Base-by-base conservation (phyloP, 2,329 filamentous ascomycete species). In the Penicillium sp. region DNA sequence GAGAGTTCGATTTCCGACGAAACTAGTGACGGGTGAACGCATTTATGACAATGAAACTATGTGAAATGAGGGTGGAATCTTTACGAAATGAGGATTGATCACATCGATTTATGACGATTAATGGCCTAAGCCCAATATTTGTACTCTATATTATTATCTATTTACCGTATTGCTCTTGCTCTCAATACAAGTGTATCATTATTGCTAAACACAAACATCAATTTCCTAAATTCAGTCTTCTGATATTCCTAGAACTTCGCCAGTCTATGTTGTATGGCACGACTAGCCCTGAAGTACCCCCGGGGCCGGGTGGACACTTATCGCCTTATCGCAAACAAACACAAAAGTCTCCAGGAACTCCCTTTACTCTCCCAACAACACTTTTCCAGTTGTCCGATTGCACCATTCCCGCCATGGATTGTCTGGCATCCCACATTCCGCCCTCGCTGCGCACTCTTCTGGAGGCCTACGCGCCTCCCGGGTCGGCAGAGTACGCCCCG, bases 301-400 rank as follows among this genome's bases (percentile, higher is more conserved):
- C 9, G 36, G 10, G 8, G 17, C 35, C 6, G 15, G 13, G 33
- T 19, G 36, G 36, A 27, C n/a, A 15, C 19, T 53, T 53, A 56
- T 56, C 53, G 47, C 25, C 29, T 62, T 59, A 63, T 61, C 60
- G 58, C 51, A 25, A 53, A 58, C 51, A 25, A 53, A 58, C 55
- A 49, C 33, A 47, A 59, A 64, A 58, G 57, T 56, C 66, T 4
- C 68, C 62, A 48, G 15, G 21, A 36, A 48, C 45, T n/a, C 1
- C 80, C 80, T 9, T 83, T 70, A 2, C 85, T 42, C 56, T 43
- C 23, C n/a, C 33, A 49, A 44, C 55, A 31, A 39, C 31, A 44
- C 23, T 38, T 38, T 41, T n/a, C 53, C 38, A 58, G 49, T 55
- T 55, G 49, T 55, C 44, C 63, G 66, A 65, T 61, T 62, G 39